Percentiles rank a stretch among this genome's conserved stretches.
phyloP scores from a whole-genome alignment of 495 filamentous ascomycete species.

The Daldinia grandis region DNA sequence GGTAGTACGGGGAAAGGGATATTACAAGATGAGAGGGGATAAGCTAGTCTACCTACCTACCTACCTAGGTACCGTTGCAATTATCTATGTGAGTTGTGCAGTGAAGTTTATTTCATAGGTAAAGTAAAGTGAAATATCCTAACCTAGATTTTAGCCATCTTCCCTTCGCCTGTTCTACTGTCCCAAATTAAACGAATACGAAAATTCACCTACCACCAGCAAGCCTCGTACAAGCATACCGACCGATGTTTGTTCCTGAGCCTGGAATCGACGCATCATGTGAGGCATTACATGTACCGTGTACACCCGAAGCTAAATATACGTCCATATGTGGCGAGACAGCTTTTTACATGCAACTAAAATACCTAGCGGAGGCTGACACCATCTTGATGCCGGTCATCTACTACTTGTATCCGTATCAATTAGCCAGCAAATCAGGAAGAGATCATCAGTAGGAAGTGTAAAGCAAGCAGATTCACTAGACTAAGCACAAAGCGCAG shows the following conservation, averaged over 20 bases:
- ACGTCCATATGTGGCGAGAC: neutral
- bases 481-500: neutral
- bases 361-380: neutral
- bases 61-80: no score
- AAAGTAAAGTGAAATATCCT: no score
- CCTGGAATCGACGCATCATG: conserved; percentile 22
- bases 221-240: neutral
- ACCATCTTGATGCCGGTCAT: neutral
- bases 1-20: neutral
- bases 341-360: neutral
- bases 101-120: neutral
- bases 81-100: neutral
- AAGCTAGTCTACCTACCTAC: neutral
- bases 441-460: neutral
- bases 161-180: no score
- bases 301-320: conserved; percentile 3
- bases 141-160: no score
- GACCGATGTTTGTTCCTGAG: neutral
- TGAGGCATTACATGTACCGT: conserved; percentile 2
- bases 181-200: no score
- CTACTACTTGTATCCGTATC: no score
- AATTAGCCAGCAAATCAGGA: neutral
- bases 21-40: neutral
- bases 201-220: no score
- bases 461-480: neutral